Conservation (phyloP, 495 filamentous ascomycete genomes). For the Chaetomium tenue region DNA sequence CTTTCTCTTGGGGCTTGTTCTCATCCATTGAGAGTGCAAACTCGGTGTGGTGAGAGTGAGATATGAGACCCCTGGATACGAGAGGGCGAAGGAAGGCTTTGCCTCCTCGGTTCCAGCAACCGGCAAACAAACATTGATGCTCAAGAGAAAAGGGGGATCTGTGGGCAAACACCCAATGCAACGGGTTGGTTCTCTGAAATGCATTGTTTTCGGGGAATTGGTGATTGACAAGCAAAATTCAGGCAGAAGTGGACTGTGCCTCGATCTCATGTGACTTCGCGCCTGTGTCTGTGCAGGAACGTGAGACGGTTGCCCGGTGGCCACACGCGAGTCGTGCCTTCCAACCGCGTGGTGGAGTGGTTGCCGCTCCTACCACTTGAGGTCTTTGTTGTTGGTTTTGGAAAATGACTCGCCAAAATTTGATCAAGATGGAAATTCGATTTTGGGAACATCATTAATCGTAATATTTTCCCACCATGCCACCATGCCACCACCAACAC, state of each 20-base stretch:
- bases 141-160: neutral
- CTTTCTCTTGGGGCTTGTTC: neutral
- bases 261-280: constrained; percentile 18
- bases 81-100: neutral
- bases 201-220: neutral
- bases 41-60: neutral
- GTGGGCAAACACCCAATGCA: neutral
- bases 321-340: constrained; percentile 21
- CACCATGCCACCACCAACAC: constrained; percentile 28
- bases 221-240: neutral
- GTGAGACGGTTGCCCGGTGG: constrained; percentile 15
- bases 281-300: neutral
- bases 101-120: neutral
- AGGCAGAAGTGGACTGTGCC: constrained; percentile 10
- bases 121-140: neutral
- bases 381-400: neutral
- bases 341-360: constrained; percentile 9
- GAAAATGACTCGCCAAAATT: too few relatives aligned
- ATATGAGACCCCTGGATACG: neutral
- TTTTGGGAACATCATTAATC: neutral
- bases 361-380: neutral
- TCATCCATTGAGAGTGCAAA: neutral
- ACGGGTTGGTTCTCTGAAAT: too few relatives aligned
- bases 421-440: neutral
- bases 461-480: constrained; percentile 13